Evolutionary conservation across 208 protist species (phyloP).

Genomic region (Trypanosomatidae sp.): DNA sequence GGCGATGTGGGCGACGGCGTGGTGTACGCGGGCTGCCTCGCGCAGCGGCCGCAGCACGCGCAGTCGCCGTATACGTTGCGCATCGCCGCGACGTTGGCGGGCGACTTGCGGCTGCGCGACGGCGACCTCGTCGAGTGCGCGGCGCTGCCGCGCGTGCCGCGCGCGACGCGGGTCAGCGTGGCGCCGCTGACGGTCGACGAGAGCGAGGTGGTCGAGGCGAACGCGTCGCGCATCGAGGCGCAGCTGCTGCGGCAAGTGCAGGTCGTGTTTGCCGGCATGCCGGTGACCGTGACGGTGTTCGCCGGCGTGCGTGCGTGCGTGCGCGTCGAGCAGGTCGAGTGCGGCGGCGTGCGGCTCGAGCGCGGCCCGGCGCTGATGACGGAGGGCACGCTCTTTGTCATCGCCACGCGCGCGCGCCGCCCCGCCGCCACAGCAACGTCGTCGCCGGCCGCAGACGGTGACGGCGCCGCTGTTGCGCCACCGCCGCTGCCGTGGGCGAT

Average conservation of each 20-base stretch:
- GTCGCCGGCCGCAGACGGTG: neutral
- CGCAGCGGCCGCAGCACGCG: conserved; percentile 20
- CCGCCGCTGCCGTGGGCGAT: too few relatives aligned
- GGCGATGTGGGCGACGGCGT: too few relatives aligned
- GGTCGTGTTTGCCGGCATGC: conserved; percentile 68
- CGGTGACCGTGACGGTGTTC: conserved; percentile 52
- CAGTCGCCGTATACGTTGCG: conserved; percentile 35
- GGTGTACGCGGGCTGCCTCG: conserved; percentile 58
- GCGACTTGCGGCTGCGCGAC: conserved; percentile 32
- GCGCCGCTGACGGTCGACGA: conserved; percentile 77
- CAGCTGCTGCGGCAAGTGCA: conserved; percentile 73
- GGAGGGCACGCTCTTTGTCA: conserved; percentile 76
- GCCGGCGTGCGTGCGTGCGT: conserved; percentile 51
- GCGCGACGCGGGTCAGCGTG: conserved; percentile 66
- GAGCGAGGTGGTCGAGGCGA: conserved; percentile 88
- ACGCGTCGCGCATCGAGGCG: conserved; percentile 69
- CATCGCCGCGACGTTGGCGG: conserved; percentile 30
- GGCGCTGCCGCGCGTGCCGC: conserved; percentile 17
- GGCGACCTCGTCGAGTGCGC: conserved; percentile 42
- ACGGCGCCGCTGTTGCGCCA: conserved; percentile 6
- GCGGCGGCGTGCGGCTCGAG: conserved; percentile 12
- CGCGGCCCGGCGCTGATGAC: conserved; percentile 57
- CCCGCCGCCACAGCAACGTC: too few relatives aligned
- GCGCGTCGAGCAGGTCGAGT: conserved; percentile 47
- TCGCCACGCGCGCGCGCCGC: conserved; percentile 42